A percentile compares a stretch with the other conserved stretches of the same genome.
Evolutionary conservation across 73 alveolate species (phyloP).

Genomic region (Diophrys appendiculata): DNA sequence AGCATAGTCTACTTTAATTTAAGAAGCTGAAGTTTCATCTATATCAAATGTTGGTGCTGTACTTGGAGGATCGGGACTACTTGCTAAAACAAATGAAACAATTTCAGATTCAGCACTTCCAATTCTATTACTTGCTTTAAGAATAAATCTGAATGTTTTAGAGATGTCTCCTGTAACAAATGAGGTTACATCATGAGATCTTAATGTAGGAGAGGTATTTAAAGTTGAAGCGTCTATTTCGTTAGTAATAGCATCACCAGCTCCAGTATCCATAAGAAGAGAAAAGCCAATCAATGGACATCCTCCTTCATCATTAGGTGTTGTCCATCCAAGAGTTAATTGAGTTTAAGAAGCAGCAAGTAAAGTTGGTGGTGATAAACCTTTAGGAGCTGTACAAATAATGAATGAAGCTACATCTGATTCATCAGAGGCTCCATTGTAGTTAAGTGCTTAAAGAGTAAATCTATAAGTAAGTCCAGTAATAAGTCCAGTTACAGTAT

Average conservation of each 20-base stretch:
- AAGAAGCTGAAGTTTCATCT: slow-evolving; percentile 26
- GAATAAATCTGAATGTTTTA: slow-evolving; percentile 33
- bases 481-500: slow-evolving; percentile 42
- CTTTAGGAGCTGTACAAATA: slow-evolving; percentile 46
- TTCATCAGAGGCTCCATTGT: slow-evolving; percentile 44
- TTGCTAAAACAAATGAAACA: slow-evolving; percentile 47
- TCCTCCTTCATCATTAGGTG: slow-evolving; percentile 57
- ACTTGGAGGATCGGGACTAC: slow-evolving; percentile 49
- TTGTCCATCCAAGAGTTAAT: slow-evolving; percentile 33
- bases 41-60: slow-evolving; percentile 32
- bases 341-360: slow-evolving; percentile 20
- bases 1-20: slow-evolving; percentile 50
- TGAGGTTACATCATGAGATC: slow-evolving; percentile 22
- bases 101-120: slow-evolving; percentile 30
- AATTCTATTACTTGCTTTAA: slow-evolving; percentile 46
- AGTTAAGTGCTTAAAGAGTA: slow-evolving; percentile 47
- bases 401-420: slow-evolving; percentile 20
- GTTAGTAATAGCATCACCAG: slow-evolving; percentile 10
- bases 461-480: slow-evolving; percentile 53
- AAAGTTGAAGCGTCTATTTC: slow-evolving; percentile 39
- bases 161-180: slow-evolving; percentile 29
- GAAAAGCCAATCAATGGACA: slow-evolving; percentile 49
- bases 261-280: slow-evolving; percentile 34
- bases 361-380: slow-evolving; percentile 32
- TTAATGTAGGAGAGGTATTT: slow-evolving; percentile 39